Evolutionary conservation across 2,329 filamentous ascomycete genomes (phyloP).

Genomic region (Cadophora sp.): DNA sequence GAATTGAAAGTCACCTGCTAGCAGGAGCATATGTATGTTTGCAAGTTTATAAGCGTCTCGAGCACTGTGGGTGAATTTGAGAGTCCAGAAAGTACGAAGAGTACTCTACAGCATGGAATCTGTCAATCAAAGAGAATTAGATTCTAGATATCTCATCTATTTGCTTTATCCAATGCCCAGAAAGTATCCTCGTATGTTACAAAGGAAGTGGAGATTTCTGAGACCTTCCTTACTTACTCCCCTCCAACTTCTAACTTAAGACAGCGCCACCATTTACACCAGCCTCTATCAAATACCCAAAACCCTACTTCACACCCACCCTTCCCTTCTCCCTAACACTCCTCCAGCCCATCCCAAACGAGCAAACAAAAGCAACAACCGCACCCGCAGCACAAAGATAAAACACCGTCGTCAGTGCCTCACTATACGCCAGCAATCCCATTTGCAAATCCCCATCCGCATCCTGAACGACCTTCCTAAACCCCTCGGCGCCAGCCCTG

Average conservation of each 20-base stretch:
- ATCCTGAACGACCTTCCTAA: constrained; percentile 40
- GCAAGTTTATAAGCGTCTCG: too few relatives aligned
- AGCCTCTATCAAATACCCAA: background rate
- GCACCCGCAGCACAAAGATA: constrained; percentile 29
- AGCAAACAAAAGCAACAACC: constrained; percentile 24
- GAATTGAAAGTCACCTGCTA: too few relatives aligned
- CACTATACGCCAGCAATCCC: constrained; percentile 31
- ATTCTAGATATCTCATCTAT: too few relatives aligned
- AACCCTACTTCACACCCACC: background rate
- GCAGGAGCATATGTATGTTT: too few relatives aligned
- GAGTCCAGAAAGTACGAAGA: too few relatives aligned
- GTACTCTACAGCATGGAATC: too few relatives aligned
- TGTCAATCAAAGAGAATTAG: too few relatives aligned
- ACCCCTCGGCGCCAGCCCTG: constrained; percentile 50
- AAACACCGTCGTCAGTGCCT: constrained; percentile 33
- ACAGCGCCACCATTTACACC: background rate
- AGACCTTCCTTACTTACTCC: too few relatives aligned
- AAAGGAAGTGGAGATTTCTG: background rate
- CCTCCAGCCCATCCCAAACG: constrained; percentile 34
- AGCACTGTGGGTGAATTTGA: too few relatives aligned
- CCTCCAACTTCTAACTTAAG: background rate
- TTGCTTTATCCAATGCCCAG: too few relatives aligned
- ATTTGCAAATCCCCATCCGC: constrained; percentile 20
- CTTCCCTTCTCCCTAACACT: constrained; percentile 28
- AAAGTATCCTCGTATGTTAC: too few relatives aligned